Percentiles rank a stretch among this genome's conserved stretches.
These are phyloP conservation scores for Polygonum aviculare DNA, from an alignment of 148 eudicot species.

Conservation along the genomic window DNA sequence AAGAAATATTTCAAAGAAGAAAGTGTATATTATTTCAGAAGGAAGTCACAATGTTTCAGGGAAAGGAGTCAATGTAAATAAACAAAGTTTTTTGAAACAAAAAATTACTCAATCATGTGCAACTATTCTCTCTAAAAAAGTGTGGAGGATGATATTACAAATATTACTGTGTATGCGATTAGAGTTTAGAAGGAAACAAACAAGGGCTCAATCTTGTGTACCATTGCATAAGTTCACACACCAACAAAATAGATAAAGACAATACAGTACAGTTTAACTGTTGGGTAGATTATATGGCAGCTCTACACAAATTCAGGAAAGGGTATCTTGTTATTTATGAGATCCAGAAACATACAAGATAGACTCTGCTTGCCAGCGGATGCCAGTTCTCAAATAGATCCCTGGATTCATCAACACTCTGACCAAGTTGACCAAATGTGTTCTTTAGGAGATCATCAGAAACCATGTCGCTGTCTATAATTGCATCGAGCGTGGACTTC, in stretches of 20 bases:
- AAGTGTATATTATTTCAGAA: not conserved
- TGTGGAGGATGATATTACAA: not conserved
- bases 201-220: not conserved
- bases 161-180: not conserved
- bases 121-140: not conserved
- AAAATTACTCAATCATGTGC: not conserved
- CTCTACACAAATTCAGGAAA: not conserved
- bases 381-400: constrained; percentile 71
- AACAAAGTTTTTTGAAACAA: not conserved
- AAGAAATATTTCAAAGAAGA: constrained; percentile 19
- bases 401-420: constrained; percentile 51
- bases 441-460: constrained; percentile 53
- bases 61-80: not conserved
- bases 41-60: not conserved
- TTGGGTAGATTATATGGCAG: not conserved
- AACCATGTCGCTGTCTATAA: constrained; percentile 46
- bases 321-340: not conserved
- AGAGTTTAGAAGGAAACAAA: not conserved
- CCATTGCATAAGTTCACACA: not conserved
- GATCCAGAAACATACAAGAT: constrained; percentile 48
- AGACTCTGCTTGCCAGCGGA: constrained; percentile 74
- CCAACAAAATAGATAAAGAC: not conserved
- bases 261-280: not conserved
- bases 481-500: constrained; percentile 63
- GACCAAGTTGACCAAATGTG: constrained; percentile 41